Base-by-base conservation (phyloP, 1,139 yeast species). In the Meyerozyma elateridarum region DNA sequence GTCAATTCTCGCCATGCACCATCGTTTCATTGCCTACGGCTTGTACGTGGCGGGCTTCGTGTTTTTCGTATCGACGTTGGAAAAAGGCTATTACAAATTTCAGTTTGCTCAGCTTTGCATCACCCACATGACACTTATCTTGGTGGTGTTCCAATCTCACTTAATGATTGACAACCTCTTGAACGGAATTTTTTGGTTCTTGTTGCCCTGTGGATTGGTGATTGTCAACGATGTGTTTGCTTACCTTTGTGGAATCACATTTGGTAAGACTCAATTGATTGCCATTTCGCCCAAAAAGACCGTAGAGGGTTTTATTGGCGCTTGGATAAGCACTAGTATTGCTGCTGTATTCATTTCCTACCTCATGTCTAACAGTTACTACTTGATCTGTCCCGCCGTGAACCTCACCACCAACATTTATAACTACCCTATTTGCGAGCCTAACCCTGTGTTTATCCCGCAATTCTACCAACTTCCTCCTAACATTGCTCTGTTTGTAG, bases 271-370 rank as follows among this genome's bases (percentile, higher is more conserved):
- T 30, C 96, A 85, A 53, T 75, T 91, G 50, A 87, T 93, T 49
- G 89, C 85, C 36, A 85, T 91, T 43, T 85, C 96, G 11, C 98
- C 99, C 32, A 91, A 91, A 59, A 91, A 91, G 63, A 91, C 99
- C 1, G 89, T 89, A 17, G 99, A 91, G 61, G 99, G 99, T 3
- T 91, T 91, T 52, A 63, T 89, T 29, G 99, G 99, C 34, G 99
- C 97, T 15, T 91, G 98, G 98, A 61, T 87, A 32, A 89, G 94
- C 55, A 91, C 99, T 8, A 79, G 85, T 6, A 40, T 84, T 30
- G 79, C 85, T 39, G 88, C 93, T 2, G 60, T 85, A 26, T 33
- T 79, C 8, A 70, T 88, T 35, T 73, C 94, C 3, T 73, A 73
- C 43, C 50, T 82, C 32, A 66, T 88, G 42, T 67, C 84, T 26